Conservation (phyloP, 805 yeast species). For the Kockiozyma suomiensis region DNA sequence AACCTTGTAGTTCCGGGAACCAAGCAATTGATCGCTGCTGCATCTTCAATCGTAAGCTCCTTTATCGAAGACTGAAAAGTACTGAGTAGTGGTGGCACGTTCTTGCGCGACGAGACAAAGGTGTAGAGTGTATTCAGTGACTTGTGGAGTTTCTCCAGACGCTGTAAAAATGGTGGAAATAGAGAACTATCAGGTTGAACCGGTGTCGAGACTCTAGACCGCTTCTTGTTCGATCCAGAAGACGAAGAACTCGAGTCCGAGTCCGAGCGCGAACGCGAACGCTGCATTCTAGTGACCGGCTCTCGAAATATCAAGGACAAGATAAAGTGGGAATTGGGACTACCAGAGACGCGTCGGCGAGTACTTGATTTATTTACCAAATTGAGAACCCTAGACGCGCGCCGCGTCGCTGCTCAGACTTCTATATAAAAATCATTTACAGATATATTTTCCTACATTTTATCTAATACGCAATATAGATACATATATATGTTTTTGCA, state of each 20-base stretch:
- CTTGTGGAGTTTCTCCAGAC: constrained; percentile 7
- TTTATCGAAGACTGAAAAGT: constrained; percentile 57
- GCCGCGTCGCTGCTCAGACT: background rate
- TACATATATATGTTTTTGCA: no score
- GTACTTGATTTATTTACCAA: background rate
- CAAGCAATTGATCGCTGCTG: constrained; percentile 19
- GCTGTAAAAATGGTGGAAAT: constrained; percentile 6
- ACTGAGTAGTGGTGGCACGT: constrained; percentile 60
- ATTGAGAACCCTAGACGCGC: background rate
- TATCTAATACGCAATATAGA: no score
- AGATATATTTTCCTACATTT: background rate
- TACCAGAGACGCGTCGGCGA: constrained; percentile 6
- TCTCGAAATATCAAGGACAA: no score
- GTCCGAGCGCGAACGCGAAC: constrained; percentile 1
- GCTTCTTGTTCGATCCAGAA: background rate
- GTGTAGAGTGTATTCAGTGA: constrained; percentile 55
- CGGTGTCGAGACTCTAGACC: background rate
- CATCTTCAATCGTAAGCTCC: constrained; percentile 35
- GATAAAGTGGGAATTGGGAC: no score
- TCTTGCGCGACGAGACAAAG: constrained; percentile 62
- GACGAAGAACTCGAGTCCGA: constrained; percentile 4
- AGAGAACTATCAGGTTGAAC: background rate
- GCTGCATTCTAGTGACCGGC: background rate
- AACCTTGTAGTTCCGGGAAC: constrained; percentile 22
- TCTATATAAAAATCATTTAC: background rate